Conservation (phyloP, 2,329 filamentous ascomycete species). For the Talaromyces sp. region DNA sequence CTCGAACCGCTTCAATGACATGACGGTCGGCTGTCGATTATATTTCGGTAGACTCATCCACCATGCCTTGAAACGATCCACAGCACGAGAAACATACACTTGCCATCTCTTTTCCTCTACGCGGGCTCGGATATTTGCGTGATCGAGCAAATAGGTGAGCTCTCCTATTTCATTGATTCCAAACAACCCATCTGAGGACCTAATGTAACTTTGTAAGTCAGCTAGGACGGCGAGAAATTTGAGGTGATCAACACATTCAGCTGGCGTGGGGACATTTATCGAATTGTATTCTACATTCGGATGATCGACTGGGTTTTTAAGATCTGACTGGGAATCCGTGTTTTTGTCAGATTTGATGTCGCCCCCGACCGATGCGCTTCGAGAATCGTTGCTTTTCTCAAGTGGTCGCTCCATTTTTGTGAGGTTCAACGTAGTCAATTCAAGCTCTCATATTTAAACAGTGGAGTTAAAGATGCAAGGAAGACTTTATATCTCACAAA, state of each 20-base stretch:
- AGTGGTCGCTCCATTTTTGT: not conserved
- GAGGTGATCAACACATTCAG: conserved; percentile 63
- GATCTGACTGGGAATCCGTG: not conserved
- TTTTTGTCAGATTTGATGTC: not conserved
- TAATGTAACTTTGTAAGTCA: conserved; percentile 53
- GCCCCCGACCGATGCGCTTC: too few species aligned
- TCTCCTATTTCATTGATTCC: conserved; percentile 16
- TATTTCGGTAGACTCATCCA: conserved; percentile 4
- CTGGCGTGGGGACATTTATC: not conserved
- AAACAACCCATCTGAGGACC: conserved; percentile 61
- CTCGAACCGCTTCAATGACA: conserved; percentile 1
- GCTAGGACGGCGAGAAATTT: conserved; percentile 66
- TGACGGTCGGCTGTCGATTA: not conserved
- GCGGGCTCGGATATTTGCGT: not conserved
- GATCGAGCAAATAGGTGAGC: not conserved
- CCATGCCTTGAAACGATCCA: conserved; percentile 10
- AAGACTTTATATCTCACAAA: not conserved
- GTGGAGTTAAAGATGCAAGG: not conserved
- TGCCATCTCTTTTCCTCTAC: conserved; percentile 9
- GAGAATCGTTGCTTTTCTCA: not conserved
- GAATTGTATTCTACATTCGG: not conserved
- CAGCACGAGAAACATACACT: conserved; percentile 11
- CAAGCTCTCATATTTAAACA: not conserved
- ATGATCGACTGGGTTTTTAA: not conserved
- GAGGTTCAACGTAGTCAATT: not conserved